phyloP scores from a whole-genome alignment of 108 stramenopile species.

The Seminavis robusta region DNA sequence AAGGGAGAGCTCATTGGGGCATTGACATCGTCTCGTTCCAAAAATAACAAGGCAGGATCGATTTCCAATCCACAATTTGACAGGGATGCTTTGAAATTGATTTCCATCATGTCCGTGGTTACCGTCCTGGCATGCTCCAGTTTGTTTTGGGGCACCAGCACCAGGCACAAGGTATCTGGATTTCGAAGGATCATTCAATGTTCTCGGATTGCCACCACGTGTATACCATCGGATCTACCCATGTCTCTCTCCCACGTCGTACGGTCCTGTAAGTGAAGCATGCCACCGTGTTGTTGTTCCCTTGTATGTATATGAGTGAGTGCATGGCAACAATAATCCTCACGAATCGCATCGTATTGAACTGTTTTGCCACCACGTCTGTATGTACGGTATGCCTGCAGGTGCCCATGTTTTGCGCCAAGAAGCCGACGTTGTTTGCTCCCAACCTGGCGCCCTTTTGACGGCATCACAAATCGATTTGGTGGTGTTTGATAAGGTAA shows the following conservation, averaged over 20 bases:
- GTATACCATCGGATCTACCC: conserved; percentile 64
- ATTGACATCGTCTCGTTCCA: conserved; percentile 31
- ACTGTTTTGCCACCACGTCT: too few species aligned
- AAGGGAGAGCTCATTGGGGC: conserved; percentile 79
- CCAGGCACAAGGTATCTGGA: conserved; percentile 13
- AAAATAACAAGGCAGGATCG: conserved; percentile 31
- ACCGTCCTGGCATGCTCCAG: conserved; percentile 39
- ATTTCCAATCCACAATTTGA: conserved; percentile 45
- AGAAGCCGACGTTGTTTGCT: conserved; percentile 57
- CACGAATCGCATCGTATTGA: too few species aligned
- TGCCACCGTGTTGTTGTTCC: too few species aligned
- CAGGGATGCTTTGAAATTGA: conserved; percentile 44
- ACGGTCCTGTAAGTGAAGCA: too few species aligned
- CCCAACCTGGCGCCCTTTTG: conserved; percentile 55
- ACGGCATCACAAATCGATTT: conserved; percentile 40
- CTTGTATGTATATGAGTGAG: too few species aligned
- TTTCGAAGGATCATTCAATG: conserved; percentile 58
- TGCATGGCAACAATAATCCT: too few species aligned
- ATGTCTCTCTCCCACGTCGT: conserved; percentile 34
- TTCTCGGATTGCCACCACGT: conserved; percentile 47
- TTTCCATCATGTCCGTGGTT: conserved; percentile 32
- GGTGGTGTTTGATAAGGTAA: conserved; percentile 81
- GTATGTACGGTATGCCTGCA: too few species aligned
- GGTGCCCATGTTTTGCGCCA: conserved; percentile 33
- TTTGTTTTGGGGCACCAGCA: conserved; percentile 16